These are phyloP conservation scores for Paspalum vaginatum DNA, from an alignment of 176 grass and related monocot genomes.

Conservation along the genomic window DNA sequence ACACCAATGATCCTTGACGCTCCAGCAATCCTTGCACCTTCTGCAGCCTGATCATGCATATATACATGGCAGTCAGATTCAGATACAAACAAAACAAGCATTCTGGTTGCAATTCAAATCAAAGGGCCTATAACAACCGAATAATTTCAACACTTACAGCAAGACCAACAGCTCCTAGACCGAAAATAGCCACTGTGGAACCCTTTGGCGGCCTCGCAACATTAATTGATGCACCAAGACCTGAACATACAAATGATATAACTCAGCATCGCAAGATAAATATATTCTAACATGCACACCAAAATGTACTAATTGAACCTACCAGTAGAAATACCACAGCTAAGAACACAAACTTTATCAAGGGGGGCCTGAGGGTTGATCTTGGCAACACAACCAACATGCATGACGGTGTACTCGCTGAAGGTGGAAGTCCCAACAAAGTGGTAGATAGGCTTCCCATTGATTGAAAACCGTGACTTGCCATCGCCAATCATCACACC, in stretches of 20 bases:
- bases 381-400: conserved; percentile 76
- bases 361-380: conserved; percentile 87
- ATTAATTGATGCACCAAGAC: conserved; percentile 85
- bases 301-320: not conserved
- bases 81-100: not conserved
- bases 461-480: conserved; percentile 66
- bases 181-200: conserved; percentile 79
- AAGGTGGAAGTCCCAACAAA: conserved; percentile 91
- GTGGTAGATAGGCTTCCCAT: conserved; percentile 78
- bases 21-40: conserved; percentile 83
- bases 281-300: not conserved
- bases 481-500: conserved; percentile 80
- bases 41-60: conserved; percentile 58
- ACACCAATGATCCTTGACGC: conserved; percentile 82
- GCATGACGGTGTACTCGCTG: conserved; percentile 82
- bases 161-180: conserved; percentile 92
- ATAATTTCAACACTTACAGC: conserved; percentile 51
- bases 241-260: conserved; percentile 17
- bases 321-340: conserved; percentile 86
- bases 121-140: not conserved
- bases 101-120: not conserved
- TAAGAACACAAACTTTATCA: conserved; percentile 88
- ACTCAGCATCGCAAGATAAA: not conserved
- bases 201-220: conserved; percentile 87
- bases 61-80: not conserved